phyloP scores from a whole-genome alignment of 1,284 basidiomycete species.

The Leccinum pachyderme region DNA sequence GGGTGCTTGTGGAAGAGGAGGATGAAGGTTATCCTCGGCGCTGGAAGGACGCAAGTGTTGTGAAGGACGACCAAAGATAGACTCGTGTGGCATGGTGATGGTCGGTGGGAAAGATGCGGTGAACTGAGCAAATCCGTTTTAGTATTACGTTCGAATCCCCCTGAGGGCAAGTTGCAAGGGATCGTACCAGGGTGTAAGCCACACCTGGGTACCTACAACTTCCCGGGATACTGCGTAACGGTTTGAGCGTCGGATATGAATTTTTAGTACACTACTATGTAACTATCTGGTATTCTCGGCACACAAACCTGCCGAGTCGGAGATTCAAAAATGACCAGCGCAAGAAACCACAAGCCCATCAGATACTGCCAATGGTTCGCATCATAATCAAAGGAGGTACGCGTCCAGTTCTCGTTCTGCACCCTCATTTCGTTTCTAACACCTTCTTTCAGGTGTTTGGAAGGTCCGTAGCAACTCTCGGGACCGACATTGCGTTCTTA shows the following conservation, averaged over 20 bases:
- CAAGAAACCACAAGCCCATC: too few relatives aligned
- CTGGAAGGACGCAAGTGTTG: too few relatives aligned
- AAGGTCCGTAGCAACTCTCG: slow-evolving; percentile 45
- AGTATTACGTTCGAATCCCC: too few relatives aligned
- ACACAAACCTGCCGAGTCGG: slow-evolving; percentile 14
- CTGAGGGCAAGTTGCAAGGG: too few relatives aligned
- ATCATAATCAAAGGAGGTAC: slow-evolving; percentile 93
- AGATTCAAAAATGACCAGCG: slow-evolving; percentile 14
- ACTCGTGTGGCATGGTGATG: slow-evolving; percentile 22
- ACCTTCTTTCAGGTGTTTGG: slow-evolving; percentile 55
- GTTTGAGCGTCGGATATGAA: too few relatives aligned
- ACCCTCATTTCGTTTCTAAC: slow-evolving; percentile 2
- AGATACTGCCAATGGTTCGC: slow-evolving; percentile 64
- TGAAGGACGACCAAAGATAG: slow-evolving; percentile 30
- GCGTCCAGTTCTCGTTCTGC: slow-evolving; percentile 23
- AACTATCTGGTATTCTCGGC: neutral
- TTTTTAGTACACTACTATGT: too few relatives aligned
- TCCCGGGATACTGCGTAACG: too few relatives aligned
- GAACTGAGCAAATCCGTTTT: slow-evolving; percentile 13
- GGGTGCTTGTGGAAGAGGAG: slow-evolving; percentile 15
- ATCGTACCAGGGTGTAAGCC: too few relatives aligned
- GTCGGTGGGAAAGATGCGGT: slow-evolving; percentile 16
- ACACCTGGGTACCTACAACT: too few relatives aligned
- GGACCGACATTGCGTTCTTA: slow-evolving; percentile 10
- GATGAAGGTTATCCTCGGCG: neutral